Percentiles rank a stretch among this genome's conserved stretches.
Conservation (phyloP, 495 filamentous ascomycete species). For the Oidiodendron maius region DNA sequence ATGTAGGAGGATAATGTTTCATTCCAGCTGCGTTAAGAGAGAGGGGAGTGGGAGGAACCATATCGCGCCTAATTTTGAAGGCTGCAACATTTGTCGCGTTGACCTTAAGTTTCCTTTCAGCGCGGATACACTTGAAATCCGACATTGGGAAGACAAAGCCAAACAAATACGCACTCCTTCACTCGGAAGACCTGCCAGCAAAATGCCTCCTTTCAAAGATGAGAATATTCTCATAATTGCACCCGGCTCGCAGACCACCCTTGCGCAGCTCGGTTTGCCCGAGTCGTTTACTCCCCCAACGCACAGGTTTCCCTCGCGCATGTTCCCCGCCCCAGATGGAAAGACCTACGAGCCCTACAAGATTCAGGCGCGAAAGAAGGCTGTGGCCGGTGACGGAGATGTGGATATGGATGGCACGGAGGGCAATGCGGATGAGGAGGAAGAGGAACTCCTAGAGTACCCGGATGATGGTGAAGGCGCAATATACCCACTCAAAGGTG, state of each 20-base stretch:
- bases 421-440: slow-evolving; percentile 27
- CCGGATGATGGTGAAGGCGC: slow-evolving; percentile 81
- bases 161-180: too few relatives aligned
- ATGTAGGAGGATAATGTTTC: too few relatives aligned
- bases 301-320: slow-evolving; percentile 78
- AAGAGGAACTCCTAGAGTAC: slow-evolving; percentile 74
- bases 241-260: slow-evolving; percentile 87
- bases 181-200: not conserved
- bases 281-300: slow-evolving; percentile 86
- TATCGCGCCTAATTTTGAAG: too few relatives aligned
- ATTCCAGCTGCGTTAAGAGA: too few relatives aligned
- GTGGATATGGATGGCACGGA: slow-evolving; percentile 41
- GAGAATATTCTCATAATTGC: slow-evolving; percentile 62
- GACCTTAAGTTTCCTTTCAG: too few relatives aligned
- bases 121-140: too few relatives aligned
- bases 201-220: slow-evolving; percentile 38
- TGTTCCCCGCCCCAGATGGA: slow-evolving; percentile 76
- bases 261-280: slow-evolving; percentile 87
- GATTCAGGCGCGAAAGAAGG: slow-evolving; percentile 64
- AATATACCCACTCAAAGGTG: slow-evolving; percentile 70
- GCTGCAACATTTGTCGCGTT: too few relatives aligned
- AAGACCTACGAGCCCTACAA: slow-evolving; percentile 75
- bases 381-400: slow-evolving; percentile 36
- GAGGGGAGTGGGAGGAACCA: too few relatives aligned
- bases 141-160: too few relatives aligned